phyloP scores from a whole-genome alignment of 2,329 filamentous ascomycete species.

The Ophiostoma novo-ulmi region DNA sequence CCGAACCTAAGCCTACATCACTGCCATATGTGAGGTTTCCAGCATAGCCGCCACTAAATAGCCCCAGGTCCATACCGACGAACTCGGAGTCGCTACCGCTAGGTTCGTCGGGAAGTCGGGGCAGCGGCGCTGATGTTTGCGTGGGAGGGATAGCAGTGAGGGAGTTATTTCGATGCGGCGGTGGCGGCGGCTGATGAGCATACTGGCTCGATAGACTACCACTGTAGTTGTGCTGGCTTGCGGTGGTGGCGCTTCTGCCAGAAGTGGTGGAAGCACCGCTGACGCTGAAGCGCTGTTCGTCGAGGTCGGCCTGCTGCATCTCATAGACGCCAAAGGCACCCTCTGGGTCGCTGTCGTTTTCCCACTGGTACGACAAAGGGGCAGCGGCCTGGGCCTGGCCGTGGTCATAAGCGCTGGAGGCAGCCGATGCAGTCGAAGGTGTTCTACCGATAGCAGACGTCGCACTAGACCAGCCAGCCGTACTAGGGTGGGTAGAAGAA shows the following conservation, averaged over 20 bases:
- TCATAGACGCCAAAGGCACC: slow-evolving; percentile 78
- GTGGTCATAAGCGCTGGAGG: slow-evolving; percentile 12
- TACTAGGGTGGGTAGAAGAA: slow-evolving; percentile 40
- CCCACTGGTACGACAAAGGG: slow-evolving; percentile 38
- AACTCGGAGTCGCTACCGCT: slow-evolving; percentile 67
- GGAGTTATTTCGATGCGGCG: slow-evolving; percentile 19
- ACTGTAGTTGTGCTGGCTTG: slow-evolving; percentile 20
- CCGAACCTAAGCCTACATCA: slow-evolving; percentile 35
- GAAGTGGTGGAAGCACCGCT: slow-evolving; percentile 44
- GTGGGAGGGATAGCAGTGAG: slow-evolving; percentile 31
- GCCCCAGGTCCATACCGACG: slow-evolving; percentile 64
- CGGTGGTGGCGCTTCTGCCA: slow-evolving; percentile 20
- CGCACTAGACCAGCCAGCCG: slow-evolving; percentile 35
- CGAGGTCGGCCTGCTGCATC: slow-evolving; percentile 77
- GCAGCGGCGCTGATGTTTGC: slow-evolving; percentile 34
- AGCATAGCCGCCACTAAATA: slow-evolving; percentile 68
- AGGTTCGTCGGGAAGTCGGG: slow-evolving; percentile 48
- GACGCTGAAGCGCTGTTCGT: slow-evolving; percentile 57
- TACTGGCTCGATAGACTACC: neutral
- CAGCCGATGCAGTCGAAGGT: slow-evolving; percentile 20
- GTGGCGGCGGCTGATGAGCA: slow-evolving; percentile 12
- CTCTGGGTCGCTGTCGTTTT: slow-evolving; percentile 76
- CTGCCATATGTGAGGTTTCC: slow-evolving; percentile 49
- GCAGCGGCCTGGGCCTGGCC: slow-evolving; percentile 16
- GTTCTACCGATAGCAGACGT: slow-evolving; percentile 38